phyloP scores from a whole-genome alignment of 176 grass and related monocot species.

The Metroxylon sagu region DNA sequence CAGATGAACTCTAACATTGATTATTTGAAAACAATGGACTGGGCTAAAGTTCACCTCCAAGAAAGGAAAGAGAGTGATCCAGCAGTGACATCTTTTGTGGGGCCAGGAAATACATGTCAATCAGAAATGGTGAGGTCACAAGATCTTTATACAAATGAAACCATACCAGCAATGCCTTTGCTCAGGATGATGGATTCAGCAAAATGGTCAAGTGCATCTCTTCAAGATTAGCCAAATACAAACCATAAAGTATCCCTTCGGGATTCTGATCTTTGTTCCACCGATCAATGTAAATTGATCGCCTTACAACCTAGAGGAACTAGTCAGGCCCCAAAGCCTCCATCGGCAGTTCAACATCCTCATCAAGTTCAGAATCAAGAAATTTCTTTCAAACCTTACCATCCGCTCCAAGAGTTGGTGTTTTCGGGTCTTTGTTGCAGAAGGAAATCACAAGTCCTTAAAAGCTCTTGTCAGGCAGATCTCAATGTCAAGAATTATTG shows the following conservation, averaged over 20 bases:
- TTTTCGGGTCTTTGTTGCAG: slow-evolving; percentile 48
- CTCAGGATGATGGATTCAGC: slow-evolving; percentile 51
- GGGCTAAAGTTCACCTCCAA: not conserved
- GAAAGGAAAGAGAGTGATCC: slow-evolving; percentile 16
- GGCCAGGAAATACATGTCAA: slow-evolving; percentile 22
- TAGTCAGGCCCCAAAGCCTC: slow-evolving; percentile 14
- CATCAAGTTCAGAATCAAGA: slow-evolving; percentile 16
- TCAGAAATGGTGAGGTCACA: slow-evolving; percentile 17
- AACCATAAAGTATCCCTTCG: slow-evolving; percentile 23
- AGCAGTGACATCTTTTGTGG: slow-evolving; percentile 17
- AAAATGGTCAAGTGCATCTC: slow-evolving; percentile 15
- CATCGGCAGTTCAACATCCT: slow-evolving; percentile 25
- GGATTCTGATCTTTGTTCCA: slow-evolving; percentile 2
- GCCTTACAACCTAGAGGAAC: slow-evolving; percentile 7
- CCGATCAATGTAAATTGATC: slow-evolving; percentile 24
- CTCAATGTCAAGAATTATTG: too few species aligned
- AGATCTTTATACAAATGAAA: slow-evolving; percentile 33
- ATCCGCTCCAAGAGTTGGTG: slow-evolving; percentile 57
- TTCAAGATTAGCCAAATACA: slow-evolving; percentile 21
- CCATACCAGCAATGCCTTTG: slow-evolving; percentile 46
- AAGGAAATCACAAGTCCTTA: slow-evolving; percentile 56
- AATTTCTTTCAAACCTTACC: slow-evolving; percentile 38
- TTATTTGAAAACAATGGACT: not conserved
- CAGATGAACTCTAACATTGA: not conserved
- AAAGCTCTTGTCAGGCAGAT: not conserved